Base-by-base conservation (phyloP, 2,329 filamentous ascomycete species). In the Diaporthe ampelina region DNA sequence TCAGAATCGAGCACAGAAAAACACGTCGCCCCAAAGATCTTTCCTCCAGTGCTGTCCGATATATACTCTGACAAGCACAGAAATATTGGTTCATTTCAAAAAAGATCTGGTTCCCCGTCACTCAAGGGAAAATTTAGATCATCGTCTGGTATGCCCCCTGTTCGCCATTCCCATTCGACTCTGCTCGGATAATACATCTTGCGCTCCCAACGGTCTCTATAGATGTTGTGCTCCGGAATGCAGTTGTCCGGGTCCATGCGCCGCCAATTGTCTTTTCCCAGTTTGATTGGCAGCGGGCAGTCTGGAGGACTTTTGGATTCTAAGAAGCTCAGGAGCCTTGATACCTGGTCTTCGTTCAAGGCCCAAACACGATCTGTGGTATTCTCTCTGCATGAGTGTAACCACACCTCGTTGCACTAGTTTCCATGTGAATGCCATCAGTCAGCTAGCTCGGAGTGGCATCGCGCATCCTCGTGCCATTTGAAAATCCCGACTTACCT, bases 131-230 rank as follows among this genome's bases (percentile, higher is more conserved):
- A 63, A 29, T 32, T 4, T 13, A 32, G 1, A 4, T 50, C 61
- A 35, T 24, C 26, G 21, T 65, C 61, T 15, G 17, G n/a, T 37
- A 1, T 65, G 59, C 59, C 40, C 17, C 1, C 0, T 29, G 7
- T 5, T 3, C 17, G 1, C 37, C 48, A n/a, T 3, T 32, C 59
- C 24, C 43, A 65, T 11, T 0, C 2, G 8, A 6, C 15, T 45
- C 59, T 43, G n/a, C 2, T 1, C 13, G 17, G 0, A 13, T 50
- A 65, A 10, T 17, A 15, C 59, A 70, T 70, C 24, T 43, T 57
- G 37, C 67, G 67, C 26, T 70, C 67, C 50, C 67, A 70, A 11
- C 37, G 50, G n/a, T 70, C 67, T 35, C 67, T 29, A 19, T 56
- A 70, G 10, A 70, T 45, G 29, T 57, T 69, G 35, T 56, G 45